A percentile compares a stretch with the other conserved stretches of the same genome.
phyloP scores from a whole-genome alignment of 176 grass and related monocot species.

The Avena insularis region DNA sequence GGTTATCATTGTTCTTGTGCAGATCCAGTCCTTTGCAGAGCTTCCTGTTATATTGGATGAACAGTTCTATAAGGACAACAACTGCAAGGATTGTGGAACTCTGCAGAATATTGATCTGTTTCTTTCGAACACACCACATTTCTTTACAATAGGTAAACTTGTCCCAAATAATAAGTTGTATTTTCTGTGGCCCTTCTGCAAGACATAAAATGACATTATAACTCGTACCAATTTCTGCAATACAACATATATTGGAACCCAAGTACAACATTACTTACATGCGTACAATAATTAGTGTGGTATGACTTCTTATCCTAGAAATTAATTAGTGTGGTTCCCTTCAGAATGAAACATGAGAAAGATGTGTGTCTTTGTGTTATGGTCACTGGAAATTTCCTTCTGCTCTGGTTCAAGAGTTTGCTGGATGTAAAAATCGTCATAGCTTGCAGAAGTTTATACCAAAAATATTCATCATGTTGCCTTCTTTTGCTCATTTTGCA shows the following conservation, averaged over 20 bases:
- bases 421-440: not conserved
- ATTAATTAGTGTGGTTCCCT: too few species aligned
- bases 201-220: not conserved
- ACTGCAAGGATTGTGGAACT: not conserved
- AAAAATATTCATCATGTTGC: too few species aligned
- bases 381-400: not conserved
- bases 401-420: not conserved
- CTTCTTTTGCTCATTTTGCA: not conserved
- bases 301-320: not conserved
- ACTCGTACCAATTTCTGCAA: not conserved
- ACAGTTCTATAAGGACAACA: not conserved
- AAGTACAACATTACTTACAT: not conserved
- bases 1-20: not conserved
- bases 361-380: too few species aligned
- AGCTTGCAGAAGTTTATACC: not conserved
- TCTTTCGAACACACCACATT: not conserved
- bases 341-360: too few species aligned
- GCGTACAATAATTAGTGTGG: not conserved
- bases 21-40: slow-evolving; percentile 26
- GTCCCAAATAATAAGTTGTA: not conserved
- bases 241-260: not conserved
- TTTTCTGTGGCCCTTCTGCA: not conserved
- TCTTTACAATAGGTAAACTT: slow-evolving; percentile 21
- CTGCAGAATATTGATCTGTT: not conserved
- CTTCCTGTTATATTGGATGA: not conserved